Evolutionary conservation across 2,329 filamentous ascomycete species (phyloP), one percentile per base, ranked within the genome.

Genomic region (Pestalotiopsis sp.): DNA sequence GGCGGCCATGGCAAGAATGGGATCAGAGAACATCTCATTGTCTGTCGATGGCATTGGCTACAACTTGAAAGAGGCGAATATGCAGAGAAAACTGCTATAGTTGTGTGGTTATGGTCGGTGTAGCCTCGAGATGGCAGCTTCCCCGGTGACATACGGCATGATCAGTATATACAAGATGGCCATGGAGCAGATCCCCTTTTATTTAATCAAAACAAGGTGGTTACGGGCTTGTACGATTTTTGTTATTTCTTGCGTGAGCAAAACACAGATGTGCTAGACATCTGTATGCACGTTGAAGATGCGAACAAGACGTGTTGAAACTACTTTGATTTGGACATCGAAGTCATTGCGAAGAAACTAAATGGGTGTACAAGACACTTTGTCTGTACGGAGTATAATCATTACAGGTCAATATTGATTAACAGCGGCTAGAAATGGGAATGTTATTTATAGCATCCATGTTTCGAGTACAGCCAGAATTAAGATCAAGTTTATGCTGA

Each of bases 51-150:
- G 25, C 17, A 25, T 20, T 6, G 23, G 56, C 25, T 59, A 7
- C 56, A 11, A 62, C 11, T 20, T 9, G 59, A 31, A 17, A 62
- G 5, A 39, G 31, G 56, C 9, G 14, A 20, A 13, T 9, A 25
- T 23, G 59, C 59, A 62, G 17, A 39, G 23, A 36, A 27, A 31
- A 36, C 17, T 36, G 57, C 11, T 20, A 14, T 31, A 27, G 31
- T 14, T 7, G n/a, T 62, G 59, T 12, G 12, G 38, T 9, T 64
- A 20, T 25, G 20, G 23, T 45, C 23, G 20, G 38, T 11, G 25
- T 45, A 38, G 52, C 64, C 27, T 66, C 23, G 13, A 45, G 45
- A 66, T 66, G 64, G 45, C 64, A 66, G 31, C 57, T 66, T 25
- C 20, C 38, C 17, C 13, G 52, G 23, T n/a, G 23, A 56, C 52